A percentile compares a stretch with the other conserved stretches of the same genome.
Evolutionary conservation across 331 rosid genomes (phyloP).

Genomic region (Saraca asoca): DNA sequence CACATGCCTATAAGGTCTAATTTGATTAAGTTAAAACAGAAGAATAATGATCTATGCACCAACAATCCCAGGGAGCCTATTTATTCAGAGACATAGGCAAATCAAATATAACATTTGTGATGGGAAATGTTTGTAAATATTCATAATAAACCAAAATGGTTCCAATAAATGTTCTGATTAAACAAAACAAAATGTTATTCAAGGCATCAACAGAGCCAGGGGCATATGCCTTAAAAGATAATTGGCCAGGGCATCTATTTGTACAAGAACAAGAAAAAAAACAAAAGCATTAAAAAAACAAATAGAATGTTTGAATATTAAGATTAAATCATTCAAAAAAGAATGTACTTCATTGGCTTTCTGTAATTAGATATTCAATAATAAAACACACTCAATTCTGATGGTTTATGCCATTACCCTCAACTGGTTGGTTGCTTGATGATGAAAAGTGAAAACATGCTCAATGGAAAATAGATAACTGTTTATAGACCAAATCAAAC

Average conservation of each 20-base stretch:
- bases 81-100: no score
- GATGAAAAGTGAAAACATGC: slow-evolving; percentile 20
- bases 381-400: no score
- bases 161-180: no score
- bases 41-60: no score
- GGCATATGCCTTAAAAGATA: slow-evolving; percentile 15
- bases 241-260: slow-evolving; percentile 11
- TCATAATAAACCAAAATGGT: no score
- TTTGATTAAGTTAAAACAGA: slow-evolving; percentile 10
- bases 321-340: slow-evolving; percentile 26
- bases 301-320: slow-evolving; percentile 4
- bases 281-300: not conserved
- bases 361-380: no score
- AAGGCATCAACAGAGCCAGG: slow-evolving; percentile 25
- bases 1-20: slow-evolving; percentile 27
- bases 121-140: no score
- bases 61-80: no score
- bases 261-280: not conserved
- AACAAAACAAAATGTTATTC: slow-evolving; percentile 21
- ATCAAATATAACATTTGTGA: no score
- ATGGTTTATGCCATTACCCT: no score
- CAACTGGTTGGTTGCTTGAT: no score
- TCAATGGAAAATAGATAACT: slow-evolving; percentile 10
- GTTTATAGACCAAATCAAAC: slow-evolving; percentile 25
- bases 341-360: slow-evolving; percentile 10